Conservation (phyloP, 139 green algal species). For the Astrephomene gubernaculifera region DNA sequence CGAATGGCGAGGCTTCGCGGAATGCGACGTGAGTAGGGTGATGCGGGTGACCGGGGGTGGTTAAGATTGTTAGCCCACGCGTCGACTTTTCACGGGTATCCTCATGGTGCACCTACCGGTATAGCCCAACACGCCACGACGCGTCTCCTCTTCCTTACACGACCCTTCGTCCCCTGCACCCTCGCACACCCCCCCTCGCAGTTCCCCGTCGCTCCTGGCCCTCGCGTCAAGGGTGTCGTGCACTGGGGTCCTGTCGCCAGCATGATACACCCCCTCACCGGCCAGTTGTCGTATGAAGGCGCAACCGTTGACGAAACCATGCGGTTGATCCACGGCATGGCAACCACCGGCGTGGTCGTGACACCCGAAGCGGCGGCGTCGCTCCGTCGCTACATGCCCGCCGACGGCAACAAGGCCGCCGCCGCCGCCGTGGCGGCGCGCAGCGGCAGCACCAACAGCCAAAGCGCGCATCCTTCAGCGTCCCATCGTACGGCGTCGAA, state of each 20-base stretch:
- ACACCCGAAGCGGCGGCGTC: constrained; percentile 13
- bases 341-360: not conserved
- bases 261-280: not conserved
- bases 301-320: not conserved
- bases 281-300: constrained; percentile 21
- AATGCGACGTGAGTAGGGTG: no score
- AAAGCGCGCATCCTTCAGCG: not conserved
- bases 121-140: no score
- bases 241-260: constrained; percentile 7
- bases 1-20: no score
- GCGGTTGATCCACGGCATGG: not conserved
- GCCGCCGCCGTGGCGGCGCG: no score
- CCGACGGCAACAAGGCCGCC: not conserved
- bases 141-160: not conserved
- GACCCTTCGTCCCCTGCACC: not conserved
- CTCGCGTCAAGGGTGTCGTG: constrained; percentile 17
- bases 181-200: not conserved
- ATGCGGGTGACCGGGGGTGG: not conserved
- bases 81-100: no score
- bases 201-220: not conserved
- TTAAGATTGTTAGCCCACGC: no score
- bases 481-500: not conserved
- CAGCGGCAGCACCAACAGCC: constrained; percentile 4
- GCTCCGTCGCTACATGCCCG: not conserved
- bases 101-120: no score